Evolutionary conservation across 176 grass and related monocot genomes (phyloP).

Genomic region (Ensete glaucum): DNA sequence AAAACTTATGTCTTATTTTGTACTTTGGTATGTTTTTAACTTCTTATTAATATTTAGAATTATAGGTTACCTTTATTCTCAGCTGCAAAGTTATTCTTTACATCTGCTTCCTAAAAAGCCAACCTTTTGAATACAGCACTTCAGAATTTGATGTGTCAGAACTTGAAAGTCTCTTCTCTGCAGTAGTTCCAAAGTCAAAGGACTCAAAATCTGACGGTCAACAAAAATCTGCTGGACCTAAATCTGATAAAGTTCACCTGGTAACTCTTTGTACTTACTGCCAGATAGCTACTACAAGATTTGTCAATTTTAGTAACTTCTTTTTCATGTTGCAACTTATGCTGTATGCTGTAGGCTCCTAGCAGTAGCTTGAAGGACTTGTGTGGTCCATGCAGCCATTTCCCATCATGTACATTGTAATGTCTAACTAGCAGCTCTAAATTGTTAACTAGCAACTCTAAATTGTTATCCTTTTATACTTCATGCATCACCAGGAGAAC

Average conservation of each 20-base stretch:
- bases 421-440: background rate
- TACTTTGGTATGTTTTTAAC: background rate
- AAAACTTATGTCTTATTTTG: background rate
- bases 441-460: background rate
- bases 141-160: slow-evolving; percentile 82
- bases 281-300: background rate
- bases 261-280: slow-evolving; percentile 32
- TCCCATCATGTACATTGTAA: background rate
- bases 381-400: background rate
- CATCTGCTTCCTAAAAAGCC: background rate
- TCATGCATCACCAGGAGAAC: background rate
- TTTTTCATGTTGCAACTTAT: background rate
- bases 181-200: slow-evolving; percentile 64
- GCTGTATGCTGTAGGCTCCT: background rate
- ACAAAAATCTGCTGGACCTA: slow-evolving; percentile 64
- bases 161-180: slow-evolving; percentile 65
- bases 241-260: slow-evolving; percentile 86
- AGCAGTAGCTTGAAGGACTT: background rate
- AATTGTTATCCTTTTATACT: background rate
- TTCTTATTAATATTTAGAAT: background rate
- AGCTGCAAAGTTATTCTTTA: slow-evolving; percentile 3
- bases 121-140: slow-evolving; percentile 37
- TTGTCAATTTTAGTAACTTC: background rate
- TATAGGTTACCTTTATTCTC: background rate
- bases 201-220: slow-evolving; percentile 44